Conservation (phyloP, 208 protist species). For the Naegleria gruberi region DNA sequence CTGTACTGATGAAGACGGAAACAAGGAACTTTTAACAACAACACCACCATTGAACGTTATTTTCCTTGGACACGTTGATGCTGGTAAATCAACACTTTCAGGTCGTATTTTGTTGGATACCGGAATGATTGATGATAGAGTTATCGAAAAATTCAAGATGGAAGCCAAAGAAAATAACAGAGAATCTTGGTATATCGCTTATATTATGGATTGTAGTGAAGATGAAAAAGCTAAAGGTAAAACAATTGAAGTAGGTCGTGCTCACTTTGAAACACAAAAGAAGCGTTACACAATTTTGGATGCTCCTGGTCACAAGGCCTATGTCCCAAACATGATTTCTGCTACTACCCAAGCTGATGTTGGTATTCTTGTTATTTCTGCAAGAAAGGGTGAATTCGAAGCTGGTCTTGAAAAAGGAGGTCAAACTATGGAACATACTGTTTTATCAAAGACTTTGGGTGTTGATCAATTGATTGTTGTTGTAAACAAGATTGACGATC, state of each 20-base stretch:
- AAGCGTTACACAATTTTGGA: constrained; percentile 96
- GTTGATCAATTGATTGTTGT: constrained; percentile 91
- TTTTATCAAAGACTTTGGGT: constrained; percentile 95
- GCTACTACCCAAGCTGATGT: constrained; percentile 96
- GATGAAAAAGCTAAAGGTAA: constrained; percentile 96
- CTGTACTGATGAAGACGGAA: not conserved
- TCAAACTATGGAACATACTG: constrained; percentile 97
- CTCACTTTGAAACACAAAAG: constrained; percentile 88
- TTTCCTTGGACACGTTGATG: constrained; percentile 98
- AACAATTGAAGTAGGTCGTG: constrained; percentile 91
- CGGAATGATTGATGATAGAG: constrained; percentile 90
- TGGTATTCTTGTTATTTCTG: constrained; percentile 95
- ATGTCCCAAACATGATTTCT: constrained; percentile 98
- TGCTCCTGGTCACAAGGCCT: constrained; percentile 97
- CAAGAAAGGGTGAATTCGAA: constrained; percentile 96
- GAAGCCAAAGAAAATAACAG: constrained; percentile 92
- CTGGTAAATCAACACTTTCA: constrained; percentile 96
- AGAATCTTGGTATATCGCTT: constrained; percentile 94
- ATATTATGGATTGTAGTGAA: constrained; percentile 96
- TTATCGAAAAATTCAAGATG: constrained; percentile 94
- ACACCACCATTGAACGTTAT: constrained; percentile 81
- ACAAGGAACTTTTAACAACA: not conserved
- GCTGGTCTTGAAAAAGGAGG: constrained; percentile 96
- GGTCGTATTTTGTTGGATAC: constrained; percentile 90
- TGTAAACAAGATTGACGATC: constrained; percentile 99